These are phyloP conservation scores for Sporothrix brasiliensis DNA, from an alignment of 2,329 filamentous ascomycete genomes.

Conservation along the genomic window DNA sequence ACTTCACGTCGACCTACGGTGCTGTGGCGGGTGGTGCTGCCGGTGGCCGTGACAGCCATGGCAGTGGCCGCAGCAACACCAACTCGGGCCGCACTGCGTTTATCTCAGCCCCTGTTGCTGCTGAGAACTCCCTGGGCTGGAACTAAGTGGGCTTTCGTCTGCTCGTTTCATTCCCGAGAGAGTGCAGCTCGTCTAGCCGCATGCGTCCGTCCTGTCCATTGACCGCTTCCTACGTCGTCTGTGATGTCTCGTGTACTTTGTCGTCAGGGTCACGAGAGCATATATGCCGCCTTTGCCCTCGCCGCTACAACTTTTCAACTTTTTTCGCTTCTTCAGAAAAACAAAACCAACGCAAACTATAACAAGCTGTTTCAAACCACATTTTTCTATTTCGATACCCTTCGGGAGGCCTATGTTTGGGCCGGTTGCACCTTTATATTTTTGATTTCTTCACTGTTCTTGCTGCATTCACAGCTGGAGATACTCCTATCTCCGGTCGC, in stretches of 20 bases:
- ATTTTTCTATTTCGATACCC: constrained; percentile 51
- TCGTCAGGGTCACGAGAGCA: constrained; percentile 5
- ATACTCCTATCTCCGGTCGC: not conserved
- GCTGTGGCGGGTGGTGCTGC: constrained; percentile 51
- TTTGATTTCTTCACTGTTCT: constrained; percentile 30
- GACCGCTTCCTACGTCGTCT: not conserved
- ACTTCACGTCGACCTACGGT: constrained; percentile 58
- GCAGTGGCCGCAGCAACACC: constrained; percentile 55
- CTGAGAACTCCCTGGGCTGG: constrained; percentile 95
- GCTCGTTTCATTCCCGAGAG: constrained; percentile 9
- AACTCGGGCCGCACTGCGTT: constrained; percentile 61
- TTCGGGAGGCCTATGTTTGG: constrained; percentile 45
- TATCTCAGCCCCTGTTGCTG: constrained; percentile 88
- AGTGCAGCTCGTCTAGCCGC: not conserved
- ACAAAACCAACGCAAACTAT: constrained; percentile 20
- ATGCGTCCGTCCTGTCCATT: constrained; percentile 11
- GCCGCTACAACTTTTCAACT: constrained; percentile 40
- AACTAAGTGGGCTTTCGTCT: constrained; percentile 60
- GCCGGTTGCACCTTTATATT: constrained; percentile 36
- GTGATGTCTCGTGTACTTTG: not conserved
- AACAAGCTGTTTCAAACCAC: constrained; percentile 27
- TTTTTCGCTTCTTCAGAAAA: constrained; percentile 36
- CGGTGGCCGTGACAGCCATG: constrained; percentile 60
- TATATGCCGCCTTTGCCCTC: constrained; percentile 38
- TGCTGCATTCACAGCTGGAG: not conserved